Evolutionary conservation across 495 filamentous ascomycete species (phyloP), one percentile per base, ranked within the genome.

Genomic region (Cercophora scortea): DNA sequence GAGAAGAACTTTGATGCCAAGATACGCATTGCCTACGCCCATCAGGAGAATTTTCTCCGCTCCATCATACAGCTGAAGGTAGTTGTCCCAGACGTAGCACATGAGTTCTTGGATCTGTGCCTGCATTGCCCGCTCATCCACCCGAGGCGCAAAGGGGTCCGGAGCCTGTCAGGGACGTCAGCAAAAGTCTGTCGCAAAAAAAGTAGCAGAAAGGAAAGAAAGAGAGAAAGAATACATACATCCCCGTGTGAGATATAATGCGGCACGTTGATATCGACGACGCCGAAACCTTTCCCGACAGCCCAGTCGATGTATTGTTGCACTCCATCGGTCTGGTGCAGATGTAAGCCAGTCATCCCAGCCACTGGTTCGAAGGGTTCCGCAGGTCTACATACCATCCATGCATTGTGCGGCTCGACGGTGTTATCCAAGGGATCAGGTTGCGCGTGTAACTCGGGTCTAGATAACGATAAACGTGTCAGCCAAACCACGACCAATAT

Each of bases 71-170:
- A 86, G 83, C 77, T 95, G 88, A 35, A 98, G 86, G 58, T 95
- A 96, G 61, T 98, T 98, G 58, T 97, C 92, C 94, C 94, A 98
- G 34, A 98, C 65, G 60, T 95, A 97, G 49, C 79, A 81, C 15
- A 89, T 85, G 8, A 97, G 69, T 55, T 93, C 87, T 50, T 85
- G 79, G 0, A 84, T 84, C 41, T 83, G 79, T 1, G 75, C 71
- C 49, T 81, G 68, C 8, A 75, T 43, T 1, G 61, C 56, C 33
- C 66, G 55, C 53, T 71, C 69, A 32, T 68, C 60, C 3, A 58
- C 36, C 11, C 56, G 50, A 11, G 67, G 61, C 1, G 58, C 69
- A 58, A 58, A 72, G 7, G 71, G 51, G 16, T 71, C 65, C 6
- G 25, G 25, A 25, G 25, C 25, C 25, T 25, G 25, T 25, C 25